Conservation (phyloP, 768 basidiomycete genomes). For the Cantharellus cinnabarinus region DNA sequence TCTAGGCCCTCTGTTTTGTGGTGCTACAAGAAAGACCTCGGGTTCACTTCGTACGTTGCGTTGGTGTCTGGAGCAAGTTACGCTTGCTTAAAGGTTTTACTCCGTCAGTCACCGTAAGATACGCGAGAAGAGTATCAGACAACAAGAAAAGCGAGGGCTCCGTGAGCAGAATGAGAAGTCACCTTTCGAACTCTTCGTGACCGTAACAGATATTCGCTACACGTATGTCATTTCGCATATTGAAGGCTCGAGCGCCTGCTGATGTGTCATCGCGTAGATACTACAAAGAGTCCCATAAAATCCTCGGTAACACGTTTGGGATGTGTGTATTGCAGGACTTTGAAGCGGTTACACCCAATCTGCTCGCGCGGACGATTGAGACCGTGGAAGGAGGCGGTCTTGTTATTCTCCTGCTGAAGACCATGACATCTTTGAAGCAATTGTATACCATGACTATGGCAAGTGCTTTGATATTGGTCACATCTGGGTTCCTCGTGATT, state of each 20-base stretch:
- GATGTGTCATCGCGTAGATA: conserved; percentile 27
- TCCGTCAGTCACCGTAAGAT: conserved; percentile 74
- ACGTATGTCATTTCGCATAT: conserved; percentile 33
- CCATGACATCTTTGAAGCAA: conserved; percentile 82
- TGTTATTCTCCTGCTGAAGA: conserved; percentile 77
- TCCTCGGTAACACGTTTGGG: conserved; percentile 91
- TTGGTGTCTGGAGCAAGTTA: background rate
- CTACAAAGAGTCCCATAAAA: conserved; percentile 94
- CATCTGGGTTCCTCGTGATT: conserved; percentile 24
- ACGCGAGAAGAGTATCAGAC: conserved; percentile 87
- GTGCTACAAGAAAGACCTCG: conserved; percentile 98
- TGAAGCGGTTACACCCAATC: conserved; percentile 92
- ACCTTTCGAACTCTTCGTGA: conserved; percentile 95
- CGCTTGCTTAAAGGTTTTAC: conserved; percentile 1
- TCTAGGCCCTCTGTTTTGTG: conserved; percentile 83
- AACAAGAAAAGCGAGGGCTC: conserved; percentile 85
- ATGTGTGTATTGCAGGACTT: conserved; percentile 97
- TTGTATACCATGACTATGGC: conserved; percentile 80
- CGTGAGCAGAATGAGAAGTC: conserved; percentile 89
- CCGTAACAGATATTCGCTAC: conserved; percentile 97
- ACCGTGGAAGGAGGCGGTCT: conserved; percentile 92
- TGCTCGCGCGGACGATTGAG: conserved; percentile 91
- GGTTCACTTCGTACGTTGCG: conserved; percentile 64
- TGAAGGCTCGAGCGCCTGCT: background rate
- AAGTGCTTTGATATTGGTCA: conserved; percentile 4